These are phyloP conservation scores for Phytophthora pseudosyringae DNA, from an alignment of 352 stramenopile species.

Conservation along the genomic window DNA sequence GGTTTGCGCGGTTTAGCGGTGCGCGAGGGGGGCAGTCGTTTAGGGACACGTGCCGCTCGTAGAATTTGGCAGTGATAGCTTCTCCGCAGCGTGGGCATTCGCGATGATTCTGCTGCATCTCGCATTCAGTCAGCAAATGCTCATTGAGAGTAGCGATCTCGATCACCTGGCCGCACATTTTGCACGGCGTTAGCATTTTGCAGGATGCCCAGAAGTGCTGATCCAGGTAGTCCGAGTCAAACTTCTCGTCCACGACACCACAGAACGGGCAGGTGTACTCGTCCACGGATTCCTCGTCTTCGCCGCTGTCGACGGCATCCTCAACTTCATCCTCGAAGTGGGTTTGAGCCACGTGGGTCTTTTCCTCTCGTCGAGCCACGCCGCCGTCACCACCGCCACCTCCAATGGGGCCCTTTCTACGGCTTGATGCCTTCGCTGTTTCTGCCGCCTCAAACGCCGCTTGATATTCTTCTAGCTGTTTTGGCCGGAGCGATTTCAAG, in stretches of 20 bases:
- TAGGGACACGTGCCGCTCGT: slow-evolving; percentile 77
- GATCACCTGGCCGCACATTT: slow-evolving; percentile 94
- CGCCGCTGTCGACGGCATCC: slow-evolving; percentile 57
- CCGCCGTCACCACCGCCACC: slow-evolving; percentile 6
- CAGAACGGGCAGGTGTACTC: slow-evolving; percentile 94
- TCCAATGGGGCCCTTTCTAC: neutral
- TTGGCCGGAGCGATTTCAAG: slow-evolving; percentile 84
- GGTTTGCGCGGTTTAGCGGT: slow-evolving; percentile 65
- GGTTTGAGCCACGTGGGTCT: slow-evolving; percentile 28
- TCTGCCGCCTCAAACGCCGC: slow-evolving; percentile 80
- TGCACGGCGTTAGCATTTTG: slow-evolving; percentile 91
- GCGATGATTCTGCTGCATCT: slow-evolving; percentile 84
- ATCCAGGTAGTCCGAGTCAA: slow-evolving; percentile 90
- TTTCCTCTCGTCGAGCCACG: slow-evolving; percentile 18
- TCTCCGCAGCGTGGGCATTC: slow-evolving; percentile 83
- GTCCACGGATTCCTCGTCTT: slow-evolving; percentile 77
- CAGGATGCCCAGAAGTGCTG: slow-evolving; percentile 94
- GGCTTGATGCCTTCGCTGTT: slow-evolving; percentile 44
- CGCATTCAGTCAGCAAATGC: slow-evolving; percentile 90
- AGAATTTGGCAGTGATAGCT: slow-evolving; percentile 87
- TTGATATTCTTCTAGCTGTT: slow-evolving; percentile 93
- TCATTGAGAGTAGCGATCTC: slow-evolving; percentile 92
- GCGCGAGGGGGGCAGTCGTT: slow-evolving; percentile 74
- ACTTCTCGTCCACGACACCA: slow-evolving; percentile 84
- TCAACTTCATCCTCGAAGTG: slow-evolving; percentile 41